Conservation (phyloP, 495 filamentous ascomycete species). For the Penicillium paxilli region DNA sequence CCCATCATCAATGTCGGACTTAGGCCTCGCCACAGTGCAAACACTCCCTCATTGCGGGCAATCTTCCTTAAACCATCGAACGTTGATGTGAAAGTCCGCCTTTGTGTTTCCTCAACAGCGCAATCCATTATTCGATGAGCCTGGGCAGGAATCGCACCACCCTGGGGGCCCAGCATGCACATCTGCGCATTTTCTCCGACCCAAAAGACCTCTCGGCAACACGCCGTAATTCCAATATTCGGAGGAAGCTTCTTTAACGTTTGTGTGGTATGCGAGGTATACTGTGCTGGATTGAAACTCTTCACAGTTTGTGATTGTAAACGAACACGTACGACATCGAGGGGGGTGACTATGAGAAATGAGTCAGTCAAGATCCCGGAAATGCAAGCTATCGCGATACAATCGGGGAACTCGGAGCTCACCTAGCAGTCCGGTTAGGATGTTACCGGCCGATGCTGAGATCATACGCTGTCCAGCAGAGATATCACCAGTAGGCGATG, state of each 20-base stretch:
- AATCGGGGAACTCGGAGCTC: conserved; percentile 27
- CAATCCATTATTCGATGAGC: conserved; percentile 59
- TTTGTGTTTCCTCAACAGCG: conserved; percentile 81
- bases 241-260: conserved; percentile 66
- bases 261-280: conserved; percentile 49
- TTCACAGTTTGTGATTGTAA: conserved; percentile 75
- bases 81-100: conserved; percentile 83
- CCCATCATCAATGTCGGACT: conserved; percentile 93
- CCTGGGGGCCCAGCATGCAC: conserved; percentile 64
- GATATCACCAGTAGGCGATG: conserved; percentile 49
- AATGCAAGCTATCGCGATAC: conserved; percentile 9
- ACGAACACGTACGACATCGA: conserved; percentile 95
- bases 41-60: conserved; percentile 86
- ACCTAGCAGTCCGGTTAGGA: conserved; percentile 90
- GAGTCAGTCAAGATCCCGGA: not conserved
- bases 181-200: conserved; percentile 80
- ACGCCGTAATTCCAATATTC: conserved; percentile 89
- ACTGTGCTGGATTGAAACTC: conserved; percentile 34
- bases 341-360: conserved; percentile 80
- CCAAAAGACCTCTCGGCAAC: conserved; percentile 97
- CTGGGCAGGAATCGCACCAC: conserved; percentile 32
- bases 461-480: conserved; percentile 88
- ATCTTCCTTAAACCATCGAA: conserved; percentile 93
- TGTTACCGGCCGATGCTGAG: conserved; percentile 85
- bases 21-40: conserved; percentile 88